A percentile compares a stretch with the other conserved stretches of the same genome.
These are phyloP conservation scores for Maudiozyma turicensis DNA, from an alignment of 805 yeast genomes.

Conservation along the genomic window DNA sequence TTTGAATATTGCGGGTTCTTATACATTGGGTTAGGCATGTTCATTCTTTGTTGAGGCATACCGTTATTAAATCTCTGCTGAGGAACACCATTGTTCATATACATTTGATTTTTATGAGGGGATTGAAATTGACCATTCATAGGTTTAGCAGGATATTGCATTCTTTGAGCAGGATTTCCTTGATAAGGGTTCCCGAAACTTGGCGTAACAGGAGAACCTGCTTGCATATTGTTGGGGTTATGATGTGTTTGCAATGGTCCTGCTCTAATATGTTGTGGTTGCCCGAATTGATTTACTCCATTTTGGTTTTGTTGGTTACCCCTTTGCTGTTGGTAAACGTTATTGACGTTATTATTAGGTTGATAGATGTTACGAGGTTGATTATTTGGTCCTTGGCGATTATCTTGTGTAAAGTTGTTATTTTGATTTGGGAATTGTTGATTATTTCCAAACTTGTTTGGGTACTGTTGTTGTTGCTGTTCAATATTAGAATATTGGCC, in stretches of 20 bases:
- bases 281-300: neutral
- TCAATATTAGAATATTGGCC: neutral
- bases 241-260: neutral
- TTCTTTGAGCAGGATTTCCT: neutral
- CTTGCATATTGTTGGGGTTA: neutral
- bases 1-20: neutral
- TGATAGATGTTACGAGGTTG: neutral
- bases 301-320: neutral
- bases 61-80: neutral
- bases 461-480: neutral
- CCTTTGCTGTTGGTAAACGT: neutral
- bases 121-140: neutral
- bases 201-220: neutral
- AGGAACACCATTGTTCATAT: neutral
- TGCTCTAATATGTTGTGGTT: neutral
- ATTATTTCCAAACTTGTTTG: neutral
- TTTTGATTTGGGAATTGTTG: neutral
- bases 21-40: conserved; percentile 1
- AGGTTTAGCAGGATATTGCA: neutral
- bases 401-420: too few species aligned
- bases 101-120: neutral
- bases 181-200: neutral
- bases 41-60: conserved; percentile 1
- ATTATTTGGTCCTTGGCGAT: neutral
- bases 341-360: neutral